A percentile compares a stretch with the other conserved stretches of the same genome.
Conservation (phyloP, 305 asterid species). For the Plantago coronopus region DNA sequence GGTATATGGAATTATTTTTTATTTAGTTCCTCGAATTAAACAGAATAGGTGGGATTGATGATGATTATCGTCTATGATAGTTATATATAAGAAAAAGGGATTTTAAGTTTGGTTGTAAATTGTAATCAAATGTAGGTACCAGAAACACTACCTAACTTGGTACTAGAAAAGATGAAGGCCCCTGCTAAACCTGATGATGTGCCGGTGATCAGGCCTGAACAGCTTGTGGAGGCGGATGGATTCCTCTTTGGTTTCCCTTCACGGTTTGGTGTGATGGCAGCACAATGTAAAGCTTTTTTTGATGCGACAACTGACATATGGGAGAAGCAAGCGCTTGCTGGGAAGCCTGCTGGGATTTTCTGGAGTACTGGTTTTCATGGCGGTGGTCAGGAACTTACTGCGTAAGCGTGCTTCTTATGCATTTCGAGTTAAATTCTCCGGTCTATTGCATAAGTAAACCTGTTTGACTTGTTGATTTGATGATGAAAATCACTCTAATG, state of each 20-base stretch:
- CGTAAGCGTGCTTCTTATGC: conserved; percentile 41
- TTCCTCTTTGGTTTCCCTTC: conserved; percentile 85
- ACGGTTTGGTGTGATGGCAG: conserved; percentile 93
- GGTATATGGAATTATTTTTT: neutral
- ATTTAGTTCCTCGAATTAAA: neutral
- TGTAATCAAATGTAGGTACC: conserved; percentile 52
- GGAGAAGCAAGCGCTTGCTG: conserved; percentile 85
- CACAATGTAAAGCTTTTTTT: conserved; percentile 80
- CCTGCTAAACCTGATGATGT: conserved; percentile 67
- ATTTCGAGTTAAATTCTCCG: too few species aligned
- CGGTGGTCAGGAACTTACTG: conserved; percentile 95
- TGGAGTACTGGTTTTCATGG: conserved; percentile 98
- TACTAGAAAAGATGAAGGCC: conserved; percentile 85
- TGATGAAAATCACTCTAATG: too few species aligned
- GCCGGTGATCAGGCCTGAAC: conserved; percentile 69
- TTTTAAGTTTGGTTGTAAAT: neutral
- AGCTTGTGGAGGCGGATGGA: conserved; percentile 87
- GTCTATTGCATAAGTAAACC: too few species aligned
- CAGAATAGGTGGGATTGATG: neutral
- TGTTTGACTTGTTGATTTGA: too few species aligned
- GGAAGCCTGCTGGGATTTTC: conserved; percentile 93
- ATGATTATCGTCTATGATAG: too few species aligned
- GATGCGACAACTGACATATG: conserved; percentile 64
- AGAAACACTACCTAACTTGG: conserved; percentile 58
- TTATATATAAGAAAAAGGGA: too few species aligned